Percentiles rank a stretch among this genome's conserved stretches.
These are phyloP conservation scores for Candida sanyaensis DNA, from an alignment of 1,139 yeast genomes.

Conservation along the genomic window DNA sequence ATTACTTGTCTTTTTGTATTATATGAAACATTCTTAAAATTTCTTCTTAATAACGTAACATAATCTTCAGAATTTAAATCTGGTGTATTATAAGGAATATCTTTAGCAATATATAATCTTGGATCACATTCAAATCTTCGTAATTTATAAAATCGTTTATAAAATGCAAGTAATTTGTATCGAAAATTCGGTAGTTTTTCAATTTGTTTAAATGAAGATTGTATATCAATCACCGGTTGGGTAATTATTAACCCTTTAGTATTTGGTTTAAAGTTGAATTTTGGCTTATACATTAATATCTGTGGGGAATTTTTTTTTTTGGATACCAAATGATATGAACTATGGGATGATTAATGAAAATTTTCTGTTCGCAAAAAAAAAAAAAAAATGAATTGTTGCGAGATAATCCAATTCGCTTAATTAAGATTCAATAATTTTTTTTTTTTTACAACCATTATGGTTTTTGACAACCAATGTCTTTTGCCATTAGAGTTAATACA, in stretches of 20 bases:
- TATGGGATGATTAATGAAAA: not conserved
- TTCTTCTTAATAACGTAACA: constrained; percentile 20
- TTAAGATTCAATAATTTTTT: not conserved
- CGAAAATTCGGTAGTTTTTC: constrained; percentile 14
- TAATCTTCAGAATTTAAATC: constrained; percentile 9
- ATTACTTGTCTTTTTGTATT: constrained; percentile 18
- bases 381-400: not conserved
- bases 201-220: constrained; percentile 12
- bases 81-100: constrained; percentile 12
- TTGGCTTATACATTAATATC: constrained; percentile 8
- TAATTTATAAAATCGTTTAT: constrained; percentile 35
- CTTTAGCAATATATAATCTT: constrained; percentile 4
- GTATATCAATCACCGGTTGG: constrained; percentile 9
- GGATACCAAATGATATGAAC: no score
- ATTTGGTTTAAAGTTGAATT: constrained; percentile 10
- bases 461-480: constrained; percentile 7
- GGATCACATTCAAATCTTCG: constrained; percentile 25
- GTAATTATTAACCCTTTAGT: constrained; percentile 11
- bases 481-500: constrained; percentile 11
- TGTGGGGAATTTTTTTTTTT: no score
- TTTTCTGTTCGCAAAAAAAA: not conserved
- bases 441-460: constrained; percentile 1
- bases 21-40: constrained; percentile 25
- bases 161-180: constrained; percentile 21
- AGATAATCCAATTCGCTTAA: not conserved